Percentiles rank a stretch among this genome's conserved stretches.
These are phyloP conservation scores for Drechslerella dactyloides DNA, from an alignment of 2,329 filamentous ascomycete genomes.

Conservation along the genomic window DNA sequence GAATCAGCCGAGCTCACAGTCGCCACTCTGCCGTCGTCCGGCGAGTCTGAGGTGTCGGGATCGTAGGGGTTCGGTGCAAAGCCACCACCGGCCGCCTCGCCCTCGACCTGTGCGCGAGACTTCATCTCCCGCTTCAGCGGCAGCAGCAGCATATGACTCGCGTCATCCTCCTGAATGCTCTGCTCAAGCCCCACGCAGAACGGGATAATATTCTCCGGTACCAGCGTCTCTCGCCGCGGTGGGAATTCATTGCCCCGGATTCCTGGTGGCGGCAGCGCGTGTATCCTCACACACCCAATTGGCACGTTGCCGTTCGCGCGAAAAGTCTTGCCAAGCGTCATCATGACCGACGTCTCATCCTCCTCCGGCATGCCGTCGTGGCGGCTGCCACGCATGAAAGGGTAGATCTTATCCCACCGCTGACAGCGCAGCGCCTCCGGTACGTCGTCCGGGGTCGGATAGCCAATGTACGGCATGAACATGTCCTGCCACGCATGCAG, in stretches of 20 bases:
- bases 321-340: slow-evolving; percentile 46
- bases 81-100: slow-evolving; percentile 9
- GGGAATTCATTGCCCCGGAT: slow-evolving; percentile 8
- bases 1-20: slow-evolving; percentile 17
- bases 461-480: slow-evolving; percentile 50
- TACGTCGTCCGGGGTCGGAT: slow-evolving; percentile 14
- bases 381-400: slow-evolving; percentile 36
- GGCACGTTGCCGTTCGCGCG: slow-evolving; percentile 45
- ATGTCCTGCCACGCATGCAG: slow-evolving; percentile 43
- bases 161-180: slow-evolving; percentile 43
- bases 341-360: slow-evolving; percentile 36
- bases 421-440: slow-evolving; percentile 42
- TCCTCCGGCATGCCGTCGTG: slow-evolving; percentile 46
- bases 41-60: slow-evolving; percentile 23
- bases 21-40: slow-evolving; percentile 20
- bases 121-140: not conserved
- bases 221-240: slow-evolving; percentile 28
- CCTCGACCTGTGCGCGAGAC: slow-evolving; percentile 23
- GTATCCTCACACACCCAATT: slow-evolving; percentile 37
- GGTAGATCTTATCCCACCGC: slow-evolving; percentile 50
- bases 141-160: slow-evolving; percentile 28
- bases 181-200: slow-evolving; percentile 42
- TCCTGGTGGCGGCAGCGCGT: slow-evolving; percentile 17
- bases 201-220: slow-evolving; percentile 45
- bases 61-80: slow-evolving; percentile 34